Conservation (phyloP, 225 moss, liverwort and hornwort species). For the Polytrichum formosum region DNA sequence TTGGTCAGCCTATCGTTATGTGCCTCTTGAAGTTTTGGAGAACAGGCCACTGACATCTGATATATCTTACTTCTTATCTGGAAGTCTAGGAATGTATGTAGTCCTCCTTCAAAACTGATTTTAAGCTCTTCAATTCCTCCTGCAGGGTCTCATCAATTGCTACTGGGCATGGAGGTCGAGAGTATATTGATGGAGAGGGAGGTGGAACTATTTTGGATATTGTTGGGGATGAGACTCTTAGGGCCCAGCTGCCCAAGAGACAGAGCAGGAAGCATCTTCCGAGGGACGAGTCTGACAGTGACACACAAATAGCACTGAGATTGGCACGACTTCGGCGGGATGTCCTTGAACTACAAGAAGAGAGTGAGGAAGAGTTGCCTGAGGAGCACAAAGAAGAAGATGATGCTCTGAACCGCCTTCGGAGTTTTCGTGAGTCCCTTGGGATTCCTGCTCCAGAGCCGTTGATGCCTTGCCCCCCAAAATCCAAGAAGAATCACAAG, state of each 20-base stretch:
- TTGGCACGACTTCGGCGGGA: conserved; percentile 15
- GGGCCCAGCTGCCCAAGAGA: conserved; percentile 8
- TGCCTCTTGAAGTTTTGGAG: too few species aligned
- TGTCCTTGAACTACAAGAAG: conserved; percentile 15
- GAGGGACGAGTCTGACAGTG: conserved; percentile 14
- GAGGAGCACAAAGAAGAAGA: conserved; percentile 17
- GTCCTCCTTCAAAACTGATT: neutral
- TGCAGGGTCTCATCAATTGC: conserved; percentile 12
- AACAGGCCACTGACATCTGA: neutral
- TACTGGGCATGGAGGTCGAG: conserved; percentile 8
- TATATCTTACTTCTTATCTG: neutral
- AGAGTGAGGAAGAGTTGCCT: conserved; percentile 11
- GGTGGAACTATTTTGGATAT: conserved; percentile 11
- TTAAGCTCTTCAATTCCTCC: neutral
- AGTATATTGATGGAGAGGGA: conserved; percentile 11
- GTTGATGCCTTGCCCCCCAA: conserved; percentile 3
- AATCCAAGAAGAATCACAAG: conserved; percentile 5
- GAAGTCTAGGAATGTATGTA: neutral
- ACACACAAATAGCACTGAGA: conserved; percentile 16
- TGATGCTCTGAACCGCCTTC: conserved; percentile 12
- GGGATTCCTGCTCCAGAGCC: conserved; percentile 13
- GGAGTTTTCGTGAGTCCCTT: conserved; percentile 13
- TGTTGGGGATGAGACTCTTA: conserved; percentile 7
- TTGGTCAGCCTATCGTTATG: too few species aligned
- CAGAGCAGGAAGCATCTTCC: conserved; percentile 9